phyloP scores from a whole-genome alignment of 208 protist genomes.

The Acanthamoeba triangularis region DNA sequence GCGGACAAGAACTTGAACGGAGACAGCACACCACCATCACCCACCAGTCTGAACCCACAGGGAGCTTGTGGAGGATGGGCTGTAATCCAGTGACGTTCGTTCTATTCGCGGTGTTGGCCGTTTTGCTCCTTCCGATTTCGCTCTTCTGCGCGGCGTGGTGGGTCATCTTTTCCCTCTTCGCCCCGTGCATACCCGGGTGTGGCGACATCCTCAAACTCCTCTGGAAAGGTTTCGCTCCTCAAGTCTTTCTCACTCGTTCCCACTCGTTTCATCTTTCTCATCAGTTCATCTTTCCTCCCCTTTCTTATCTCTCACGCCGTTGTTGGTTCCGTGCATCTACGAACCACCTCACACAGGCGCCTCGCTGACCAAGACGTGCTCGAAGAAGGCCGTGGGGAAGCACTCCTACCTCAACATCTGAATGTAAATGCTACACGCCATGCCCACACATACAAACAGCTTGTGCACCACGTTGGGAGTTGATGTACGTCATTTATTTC shows the following conservation, averaged over 20 bases:
- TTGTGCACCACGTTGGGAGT: too few relatives aligned
- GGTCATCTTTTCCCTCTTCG: constrained; percentile 41
- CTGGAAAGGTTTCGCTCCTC: neutral
- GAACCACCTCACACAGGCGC: neutral
- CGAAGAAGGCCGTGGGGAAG: constrained; percentile 36
- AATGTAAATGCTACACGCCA: too few relatives aligned
- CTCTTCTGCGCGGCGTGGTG: constrained; percentile 21
- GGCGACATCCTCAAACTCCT: neutral
- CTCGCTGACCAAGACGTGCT: constrained; percentile 19
- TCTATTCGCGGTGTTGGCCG: neutral
- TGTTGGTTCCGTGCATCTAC: too few relatives aligned
- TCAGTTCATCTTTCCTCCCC: neutral
- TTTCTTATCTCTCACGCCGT: neutral
- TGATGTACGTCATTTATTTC: too few relatives aligned
- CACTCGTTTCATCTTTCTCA: neutral
- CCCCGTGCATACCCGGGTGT: constrained; percentile 14
- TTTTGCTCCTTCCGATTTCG: neutral
- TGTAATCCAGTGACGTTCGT: constrained; percentile 23
- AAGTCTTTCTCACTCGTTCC: neutral
- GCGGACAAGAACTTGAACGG: too few relatives aligned
- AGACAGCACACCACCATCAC: too few relatives aligned
- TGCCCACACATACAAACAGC: too few relatives aligned
- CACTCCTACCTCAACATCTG: constrained; percentile 1
- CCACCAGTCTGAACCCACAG: too few relatives aligned
- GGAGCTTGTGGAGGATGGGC: neutral